Evolutionary conservation across 148 eudicot genomes (phyloP).

Genomic region (Rheum nobile): DNA sequence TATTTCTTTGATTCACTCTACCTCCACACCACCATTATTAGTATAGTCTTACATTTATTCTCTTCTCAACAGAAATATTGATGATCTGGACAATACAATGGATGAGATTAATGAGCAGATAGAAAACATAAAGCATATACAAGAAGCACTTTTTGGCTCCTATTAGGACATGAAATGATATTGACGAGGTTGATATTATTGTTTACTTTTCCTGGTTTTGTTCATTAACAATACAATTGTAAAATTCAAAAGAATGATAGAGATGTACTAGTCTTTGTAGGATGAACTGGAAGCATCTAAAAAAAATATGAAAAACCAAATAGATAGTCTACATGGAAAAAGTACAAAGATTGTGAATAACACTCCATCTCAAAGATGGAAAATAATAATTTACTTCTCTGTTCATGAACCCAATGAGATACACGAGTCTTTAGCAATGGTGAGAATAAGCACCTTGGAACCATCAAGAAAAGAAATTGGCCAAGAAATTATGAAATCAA

Average conservation of each 20-base stretch:
- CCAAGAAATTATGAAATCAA: too few species aligned
- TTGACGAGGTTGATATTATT: conserved; percentile 19
- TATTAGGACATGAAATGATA: conserved; percentile 21
- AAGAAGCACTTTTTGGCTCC: conserved; percentile 31
- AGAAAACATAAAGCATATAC: conserved; percentile 26
- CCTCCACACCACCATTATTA: background rate
- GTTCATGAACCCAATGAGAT: too few species aligned
- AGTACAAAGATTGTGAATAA: too few species aligned
- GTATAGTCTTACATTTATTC: background rate
- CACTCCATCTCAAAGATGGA: too few species aligned
- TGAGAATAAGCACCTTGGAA: too few species aligned
- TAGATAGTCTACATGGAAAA: too few species aligned
- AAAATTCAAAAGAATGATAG: background rate
- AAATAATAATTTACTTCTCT: too few species aligned
- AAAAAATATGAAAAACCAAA: too few species aligned
- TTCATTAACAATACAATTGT: background rate
- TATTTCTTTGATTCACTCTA: background rate
- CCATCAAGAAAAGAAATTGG: too few species aligned
- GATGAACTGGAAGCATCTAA: conserved; percentile 63
- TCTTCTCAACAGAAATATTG: conserved; percentile 13
- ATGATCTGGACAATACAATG: conserved; percentile 28
- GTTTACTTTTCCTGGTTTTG: background rate
- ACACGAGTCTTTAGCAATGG: too few species aligned
- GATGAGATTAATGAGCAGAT: conserved; percentile 29
- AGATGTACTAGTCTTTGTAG: conserved; percentile 15